Percentiles rank a stretch among this genome's conserved stretches.
phyloP scores from a whole-genome alignment of 192 early-diverging fungal species.

The Coemansia javaensis region DNA sequence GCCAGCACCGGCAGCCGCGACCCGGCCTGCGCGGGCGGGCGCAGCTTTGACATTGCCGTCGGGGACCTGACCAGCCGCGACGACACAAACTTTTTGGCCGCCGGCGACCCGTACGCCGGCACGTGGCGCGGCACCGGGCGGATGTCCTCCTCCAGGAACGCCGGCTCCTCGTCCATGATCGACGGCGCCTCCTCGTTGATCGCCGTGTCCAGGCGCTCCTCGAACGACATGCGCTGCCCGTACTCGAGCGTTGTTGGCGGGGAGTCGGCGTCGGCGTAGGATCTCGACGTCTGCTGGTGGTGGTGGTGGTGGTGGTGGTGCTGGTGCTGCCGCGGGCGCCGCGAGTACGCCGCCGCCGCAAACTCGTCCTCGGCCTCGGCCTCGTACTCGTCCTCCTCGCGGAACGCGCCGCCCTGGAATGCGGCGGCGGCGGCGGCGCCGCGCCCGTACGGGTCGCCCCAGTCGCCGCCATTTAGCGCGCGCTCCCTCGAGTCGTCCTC shows the following conservation, averaged over 20 bases:
- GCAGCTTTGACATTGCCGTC: not conserved
- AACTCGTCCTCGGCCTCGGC: constrained; percentile 21
- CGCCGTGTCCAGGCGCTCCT: constrained; percentile 19
- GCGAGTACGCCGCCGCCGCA: constrained; percentile 8
- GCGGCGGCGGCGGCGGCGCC: not conserved
- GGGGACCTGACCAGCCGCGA: constrained; percentile 38
- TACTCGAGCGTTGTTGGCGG: too few relatives aligned
- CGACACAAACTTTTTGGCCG: constrained; percentile 37
- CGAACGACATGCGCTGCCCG: too few relatives aligned
- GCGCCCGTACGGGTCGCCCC: not conserved
- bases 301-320: constrained; percentile 18
- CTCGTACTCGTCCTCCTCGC: constrained; percentile 37
- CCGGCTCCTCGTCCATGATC: constrained; percentile 42
- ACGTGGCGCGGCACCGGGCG: constrained; percentile 17
- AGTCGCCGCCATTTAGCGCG: constrained; percentile 14
- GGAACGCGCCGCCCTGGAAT: constrained; percentile 11
- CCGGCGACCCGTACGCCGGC: constrained; percentile 35
- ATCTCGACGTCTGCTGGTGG: too few relatives aligned
- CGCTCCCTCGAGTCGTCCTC: constrained; percentile 46
- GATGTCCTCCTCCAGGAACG: constrained; percentile 36
- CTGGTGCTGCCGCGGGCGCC: constrained; percentile 6
- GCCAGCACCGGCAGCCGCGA: constrained; percentile 7
- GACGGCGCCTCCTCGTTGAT: constrained; percentile 25
- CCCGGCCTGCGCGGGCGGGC: constrained; percentile 2
- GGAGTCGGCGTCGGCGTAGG: too few relatives aligned